Base-by-base conservation (phyloP, 106 monocot species). In the Narthecium ossifragum region DNA sequence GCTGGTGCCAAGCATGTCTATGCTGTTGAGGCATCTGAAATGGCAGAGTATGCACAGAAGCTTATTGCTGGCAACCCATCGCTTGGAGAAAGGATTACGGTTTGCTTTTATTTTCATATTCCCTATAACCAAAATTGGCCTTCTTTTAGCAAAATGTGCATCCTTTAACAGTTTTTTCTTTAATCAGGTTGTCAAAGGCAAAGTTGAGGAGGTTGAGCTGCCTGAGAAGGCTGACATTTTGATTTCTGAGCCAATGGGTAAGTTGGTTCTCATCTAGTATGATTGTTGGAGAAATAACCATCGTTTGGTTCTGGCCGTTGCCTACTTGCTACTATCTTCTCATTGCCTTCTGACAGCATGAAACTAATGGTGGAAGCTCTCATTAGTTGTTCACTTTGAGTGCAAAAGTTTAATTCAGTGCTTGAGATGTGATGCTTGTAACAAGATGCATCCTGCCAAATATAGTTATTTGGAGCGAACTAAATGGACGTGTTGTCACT, bases 191-290 rank as follows among this genome's bases (percentile, higher is more conserved):
- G 60, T 96, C 36, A 90, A 90, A 70, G 96, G 96, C 51, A 96
- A 96, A 81, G 67, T 96, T 61, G 96, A 96, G 68, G 96, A 96
- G 29, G 78, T 90, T 31, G 80, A 79, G 49, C 68, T 96, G 55
- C 96, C 96, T 41, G 86, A 96, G 71, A 96, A 96, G 73, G 96
- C 96, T 31, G 96, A 96, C 61, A 87, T 96, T 84, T 63, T 96
- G 31, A 96, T 96, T 62, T 96, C 96, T 68, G 96, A 96, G 63
- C 96, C 96, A 34, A 96, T 96, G 96, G 96, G 96, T 96, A 70
- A 64, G 59, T 63, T 43, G 17, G 14, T 13, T 43, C n/a, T n/a
- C n/a, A n/a, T n/a, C n/a, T n/a, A n/a, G n/a, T n/a, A n/a, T n/a
- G n/a, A n/a, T n/a, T n/a, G n/a, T n/a, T n/a, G n/a, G n/a, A n/a